Evolutionary conservation across 78 protist species (phyloP).

Genomic region (Capsaspora owczarzaki): DNA sequence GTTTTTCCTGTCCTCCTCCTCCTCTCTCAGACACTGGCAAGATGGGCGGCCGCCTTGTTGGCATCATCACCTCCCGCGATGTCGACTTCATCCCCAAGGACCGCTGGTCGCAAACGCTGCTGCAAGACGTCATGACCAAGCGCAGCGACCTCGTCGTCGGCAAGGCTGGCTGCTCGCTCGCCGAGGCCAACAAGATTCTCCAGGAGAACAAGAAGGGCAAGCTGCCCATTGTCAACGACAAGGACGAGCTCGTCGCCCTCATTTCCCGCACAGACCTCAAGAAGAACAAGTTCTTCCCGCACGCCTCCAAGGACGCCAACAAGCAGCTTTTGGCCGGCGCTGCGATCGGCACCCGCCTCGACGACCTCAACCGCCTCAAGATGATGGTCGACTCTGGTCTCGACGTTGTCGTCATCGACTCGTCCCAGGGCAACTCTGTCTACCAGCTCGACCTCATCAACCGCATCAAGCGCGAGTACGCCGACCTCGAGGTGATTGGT

Average conservation of each 20-base stretch:
- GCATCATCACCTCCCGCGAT: conserved; percentile 83
- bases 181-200: conserved; percentile 67
- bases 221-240: conserved; percentile 78
- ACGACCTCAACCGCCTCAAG: conserved; percentile 34
- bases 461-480: conserved; percentile 36
- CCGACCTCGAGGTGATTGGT: conserved; percentile 45
- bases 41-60: conserved; percentile 60
- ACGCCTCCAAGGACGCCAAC: conserved; percentile 36
- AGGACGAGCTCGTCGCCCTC: conserved; percentile 57
- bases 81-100: conserved; percentile 53
- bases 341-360: conserved; percentile 43
- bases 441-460: conserved; percentile 57
- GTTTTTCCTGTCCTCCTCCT: no score
- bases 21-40: conserved; percentile 25
- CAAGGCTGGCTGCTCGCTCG: conserved; percentile 42
- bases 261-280: conserved; percentile 68
- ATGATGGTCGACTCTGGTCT: conserved; percentile 54
- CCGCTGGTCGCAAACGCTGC: conserved; percentile 25
- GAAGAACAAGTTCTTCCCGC: conserved; percentile 67
- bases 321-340: conserved; percentile 50
- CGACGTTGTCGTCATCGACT: conserved; percentile 61
- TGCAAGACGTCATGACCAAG: not conserved
- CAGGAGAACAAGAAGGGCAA: conserved; percentile 48
- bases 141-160: conserved; percentile 31
- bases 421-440: conserved; percentile 44